phyloP scores from a whole-genome alignment of 495 filamentous ascomycete genomes.

The Hyaloscypha bicolor region DNA sequence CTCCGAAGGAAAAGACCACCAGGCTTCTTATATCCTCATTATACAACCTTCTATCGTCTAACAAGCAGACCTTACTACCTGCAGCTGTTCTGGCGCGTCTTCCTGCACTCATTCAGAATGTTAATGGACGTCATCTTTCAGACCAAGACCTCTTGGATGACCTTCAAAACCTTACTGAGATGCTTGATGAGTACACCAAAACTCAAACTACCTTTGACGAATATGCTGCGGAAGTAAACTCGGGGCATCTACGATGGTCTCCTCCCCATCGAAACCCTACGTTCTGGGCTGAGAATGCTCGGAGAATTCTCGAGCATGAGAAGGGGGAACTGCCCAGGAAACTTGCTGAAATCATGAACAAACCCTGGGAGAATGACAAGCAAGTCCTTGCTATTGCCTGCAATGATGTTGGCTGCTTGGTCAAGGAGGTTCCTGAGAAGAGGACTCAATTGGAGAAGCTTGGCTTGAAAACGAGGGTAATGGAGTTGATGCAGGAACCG shows the following conservation, averaged over 20 bases:
- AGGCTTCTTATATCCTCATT: constrained; percentile 88
- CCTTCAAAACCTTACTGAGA: constrained; percentile 69
- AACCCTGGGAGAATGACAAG: constrained; percentile 91
- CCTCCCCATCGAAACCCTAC: constrained; percentile 87
- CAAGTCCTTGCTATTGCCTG: constrained; percentile 94
- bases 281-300: constrained; percentile 97
- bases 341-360: constrained; percentile 82
- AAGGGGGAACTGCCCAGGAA: constrained; percentile 79
- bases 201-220: constrained; percentile 97
- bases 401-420: constrained; percentile 88
- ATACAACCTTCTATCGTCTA: constrained; percentile 77
- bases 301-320: constrained; percentile 82
- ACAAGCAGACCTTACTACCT: constrained; percentile 77
- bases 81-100: constrained; percentile 80
- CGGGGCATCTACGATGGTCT: constrained; percentile 91
- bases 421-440: constrained; percentile 89
- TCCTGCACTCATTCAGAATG: constrained; percentile 77
- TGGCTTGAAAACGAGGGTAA: constrained; percentile 88
- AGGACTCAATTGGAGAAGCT: constrained; percentile 80
- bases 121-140: constrained; percentile 79
- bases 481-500: constrained; percentile 91
- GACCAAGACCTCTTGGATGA: constrained; percentile 91
- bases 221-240: constrained; percentile 86
- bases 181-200: constrained; percentile 91
- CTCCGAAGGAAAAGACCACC: constrained; percentile 97